Evolutionary conservation across 1,139 yeast species (phyloP).

Genomic region (Geotrichum macrosporum): DNA sequence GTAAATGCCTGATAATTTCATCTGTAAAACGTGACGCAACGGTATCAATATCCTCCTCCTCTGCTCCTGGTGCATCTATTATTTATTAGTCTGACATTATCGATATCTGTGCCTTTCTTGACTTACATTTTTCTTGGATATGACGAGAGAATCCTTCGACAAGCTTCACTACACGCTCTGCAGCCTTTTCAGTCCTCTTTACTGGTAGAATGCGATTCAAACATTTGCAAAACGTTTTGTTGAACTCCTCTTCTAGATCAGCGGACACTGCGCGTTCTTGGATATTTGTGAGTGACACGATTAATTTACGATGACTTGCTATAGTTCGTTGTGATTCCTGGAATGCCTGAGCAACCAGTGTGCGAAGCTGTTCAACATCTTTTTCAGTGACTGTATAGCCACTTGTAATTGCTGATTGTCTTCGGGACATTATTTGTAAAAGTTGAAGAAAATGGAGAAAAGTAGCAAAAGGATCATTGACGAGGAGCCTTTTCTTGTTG

Average conservation of each 20-base stretch:
- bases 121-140: slow-evolving; percentile 40
- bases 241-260: slow-evolving; percentile 55
- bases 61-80: slow-evolving; percentile 34
- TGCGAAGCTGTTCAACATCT: slow-evolving; percentile 27
- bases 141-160: slow-evolving; percentile 60
- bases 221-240: slow-evolving; percentile 54
- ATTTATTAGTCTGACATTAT: slow-evolving; percentile 34
- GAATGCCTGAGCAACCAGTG: slow-evolving; percentile 57
- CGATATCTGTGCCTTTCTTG: slow-evolving; percentile 30
- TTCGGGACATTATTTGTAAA: slow-evolving; percentile 8
- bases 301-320: slow-evolving; percentile 73
- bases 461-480: background rate
- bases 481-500: background rate
- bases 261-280: slow-evolving; percentile 54
- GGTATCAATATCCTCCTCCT: slow-evolving; percentile 44
- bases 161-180: slow-evolving; percentile 74
- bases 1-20: slow-evolving; percentile 57
- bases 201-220: slow-evolving; percentile 62
- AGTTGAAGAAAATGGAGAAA: background rate
- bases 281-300: slow-evolving; percentile 56
- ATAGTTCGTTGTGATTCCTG: slow-evolving; percentile 74
- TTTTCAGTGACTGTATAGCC: slow-evolving; percentile 20
- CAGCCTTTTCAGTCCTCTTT: slow-evolving; percentile 67
- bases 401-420: slow-evolving; percentile 14
- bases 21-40: slow-evolving; percentile 48